Conservation (phyloP, 106 monocot species). For the Xerophyta viscosa region DNA sequence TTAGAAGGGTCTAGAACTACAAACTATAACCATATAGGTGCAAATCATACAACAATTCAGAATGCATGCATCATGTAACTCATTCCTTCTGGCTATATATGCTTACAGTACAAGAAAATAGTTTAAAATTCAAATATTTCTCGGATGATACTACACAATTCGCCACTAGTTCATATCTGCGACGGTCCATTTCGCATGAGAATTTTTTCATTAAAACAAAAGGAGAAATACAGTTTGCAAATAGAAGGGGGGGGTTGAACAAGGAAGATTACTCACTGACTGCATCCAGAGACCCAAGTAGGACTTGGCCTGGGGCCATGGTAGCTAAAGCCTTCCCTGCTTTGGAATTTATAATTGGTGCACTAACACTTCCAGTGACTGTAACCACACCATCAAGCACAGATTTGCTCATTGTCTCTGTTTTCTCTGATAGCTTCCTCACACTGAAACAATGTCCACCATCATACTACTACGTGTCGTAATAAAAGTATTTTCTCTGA, state of each 20-base stretch:
- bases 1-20: too few relatives aligned
- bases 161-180: too few relatives aligned
- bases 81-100: too few relatives aligned
- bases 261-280: conserved; percentile 38
- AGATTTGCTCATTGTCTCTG: conserved; percentile 76
- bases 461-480: too few relatives aligned
- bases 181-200: too few relatives aligned
- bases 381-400: conserved; percentile 58
- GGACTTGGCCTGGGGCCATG: conserved; percentile 51
- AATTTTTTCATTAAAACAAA: not conserved
- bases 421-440: conserved; percentile 77
- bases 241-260: not conserved
- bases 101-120: too few relatives aligned
- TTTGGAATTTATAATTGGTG: conserved; percentile 50
- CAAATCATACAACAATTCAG: too few relatives aligned
- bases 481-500: too few relatives aligned
- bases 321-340: conserved; percentile 46
- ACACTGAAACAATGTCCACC: conserved; percentile 40
- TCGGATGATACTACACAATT: too few relatives aligned
- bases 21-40: too few relatives aligned
- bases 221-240: not conserved
- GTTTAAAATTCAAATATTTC: too few relatives aligned
- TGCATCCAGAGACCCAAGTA: conserved; percentile 71
- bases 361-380: conserved; percentile 36
- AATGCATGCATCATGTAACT: too few relatives aligned